Percentiles rank a stretch among this genome's conserved stretches.
Evolutionary conservation across 495 filamentous ascomycete genomes (phyloP).

Genomic region (Hypoxylon trugodes): DNA sequence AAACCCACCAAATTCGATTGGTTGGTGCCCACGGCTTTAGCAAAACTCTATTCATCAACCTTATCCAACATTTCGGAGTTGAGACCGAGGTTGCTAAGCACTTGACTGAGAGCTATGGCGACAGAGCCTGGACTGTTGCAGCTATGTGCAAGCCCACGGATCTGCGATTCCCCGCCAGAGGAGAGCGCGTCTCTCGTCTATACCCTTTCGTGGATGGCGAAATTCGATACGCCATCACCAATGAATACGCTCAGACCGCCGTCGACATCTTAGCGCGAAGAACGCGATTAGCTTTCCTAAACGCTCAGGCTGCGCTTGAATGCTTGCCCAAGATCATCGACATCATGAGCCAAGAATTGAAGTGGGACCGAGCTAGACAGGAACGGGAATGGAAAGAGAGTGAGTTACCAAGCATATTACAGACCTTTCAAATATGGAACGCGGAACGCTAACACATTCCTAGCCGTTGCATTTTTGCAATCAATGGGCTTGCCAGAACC

Average conservation of each 20-base stretch:
- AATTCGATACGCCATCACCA: constrained; percentile 84
- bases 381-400: constrained; percentile 87
- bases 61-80: constrained; percentile 96
- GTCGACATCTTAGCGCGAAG: constrained; percentile 89
- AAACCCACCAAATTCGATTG: constrained; percentile 89
- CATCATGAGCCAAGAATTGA: constrained; percentile 87
- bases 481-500: constrained; percentile 88
- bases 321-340: constrained; percentile 89
- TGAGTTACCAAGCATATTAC: constrained; percentile 37
- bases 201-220: constrained; percentile 99
- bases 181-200: constrained; percentile 78
- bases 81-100: constrained; percentile 96
- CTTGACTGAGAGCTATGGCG: constrained; percentile 88
- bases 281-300: constrained; percentile 90
- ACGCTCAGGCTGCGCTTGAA: constrained; percentile 94
- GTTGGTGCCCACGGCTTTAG: constrained; percentile 94
- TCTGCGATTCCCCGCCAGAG: constrained; percentile 85
- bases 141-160: constrained; percentile 83
- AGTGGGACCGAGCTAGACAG: constrained; percentile 78
- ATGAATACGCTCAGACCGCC: constrained; percentile 95
- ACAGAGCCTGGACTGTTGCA: constrained; percentile 95
- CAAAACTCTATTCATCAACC: constrained; percentile 96
- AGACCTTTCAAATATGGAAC: neutral
- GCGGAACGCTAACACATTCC: constrained; percentile 8
- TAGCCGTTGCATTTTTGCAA: constrained; percentile 74